Evolutionary conservation across 495 filamentous ascomycete genomes (phyloP).

Genomic region (Aspergillus indologenus): DNA sequence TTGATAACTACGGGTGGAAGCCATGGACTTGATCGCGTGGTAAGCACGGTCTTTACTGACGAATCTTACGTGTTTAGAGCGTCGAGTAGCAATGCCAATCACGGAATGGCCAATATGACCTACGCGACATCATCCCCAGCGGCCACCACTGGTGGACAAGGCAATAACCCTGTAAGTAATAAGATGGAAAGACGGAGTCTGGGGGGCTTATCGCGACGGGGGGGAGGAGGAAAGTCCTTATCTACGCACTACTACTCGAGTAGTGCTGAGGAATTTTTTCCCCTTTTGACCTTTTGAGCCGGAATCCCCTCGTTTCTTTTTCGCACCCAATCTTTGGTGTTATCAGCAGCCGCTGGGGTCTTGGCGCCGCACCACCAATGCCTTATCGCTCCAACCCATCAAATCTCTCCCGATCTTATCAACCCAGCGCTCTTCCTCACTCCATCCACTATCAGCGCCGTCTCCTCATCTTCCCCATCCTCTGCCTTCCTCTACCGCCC

Average conservation of each 20-base stretch:
- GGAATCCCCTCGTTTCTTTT: slow-evolving; percentile 25
- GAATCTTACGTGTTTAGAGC: slow-evolving; percentile 38
- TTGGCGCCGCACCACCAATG: slow-evolving; percentile 39
- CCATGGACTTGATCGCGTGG: not conserved
- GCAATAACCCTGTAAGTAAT: slow-evolving; percentile 64
- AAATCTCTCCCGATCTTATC: slow-evolving; percentile 56
- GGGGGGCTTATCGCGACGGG: slow-evolving; percentile 12
- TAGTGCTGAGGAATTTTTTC: slow-evolving; percentile 8
- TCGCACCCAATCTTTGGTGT: slow-evolving; percentile 30
- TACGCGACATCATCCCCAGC: slow-evolving; percentile 66
- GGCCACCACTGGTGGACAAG: slow-evolving; percentile 62
- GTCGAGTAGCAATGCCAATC: slow-evolving; percentile 48
- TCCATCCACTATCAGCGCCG: slow-evolving; percentile 30
- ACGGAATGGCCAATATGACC: slow-evolving; percentile 54
- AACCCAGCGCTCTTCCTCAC: slow-evolving; percentile 24
- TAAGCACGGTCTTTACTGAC: slow-evolving; percentile 25
- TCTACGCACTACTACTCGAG: not conserved
- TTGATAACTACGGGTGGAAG: not conserved
- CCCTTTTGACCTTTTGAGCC: slow-evolving; percentile 20
- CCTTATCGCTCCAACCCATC: slow-evolving; percentile 43
- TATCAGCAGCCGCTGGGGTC: slow-evolving; percentile 33
- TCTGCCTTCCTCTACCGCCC: slow-evolving; percentile 19
- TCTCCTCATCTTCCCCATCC: slow-evolving; percentile 19
- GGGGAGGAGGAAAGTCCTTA: not conserved
- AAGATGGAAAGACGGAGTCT: slow-evolving; percentile 19